phyloP scores from a whole-genome alignment of 257 asterid genomes.

The Fraxinus excelsior region DNA sequence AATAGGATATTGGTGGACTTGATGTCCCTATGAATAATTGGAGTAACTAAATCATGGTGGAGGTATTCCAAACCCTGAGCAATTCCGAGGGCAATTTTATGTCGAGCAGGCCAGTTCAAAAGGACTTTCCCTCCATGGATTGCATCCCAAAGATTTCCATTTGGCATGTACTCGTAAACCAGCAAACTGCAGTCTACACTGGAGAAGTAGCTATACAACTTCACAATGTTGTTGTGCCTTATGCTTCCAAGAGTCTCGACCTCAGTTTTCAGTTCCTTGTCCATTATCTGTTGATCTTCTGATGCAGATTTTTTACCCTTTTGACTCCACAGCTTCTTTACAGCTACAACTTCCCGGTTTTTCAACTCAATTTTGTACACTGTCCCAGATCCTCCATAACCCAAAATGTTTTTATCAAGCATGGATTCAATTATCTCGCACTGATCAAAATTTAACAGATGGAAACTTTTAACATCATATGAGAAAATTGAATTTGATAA shows the following conservation, averaged over 20 bases:
- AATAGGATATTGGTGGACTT: constrained; percentile 80
- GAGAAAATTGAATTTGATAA: constrained; percentile 61
- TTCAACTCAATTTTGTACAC: constrained; percentile 74
- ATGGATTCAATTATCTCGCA: constrained; percentile 70
- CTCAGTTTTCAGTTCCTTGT: constrained; percentile 76
- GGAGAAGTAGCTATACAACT: constrained; percentile 75
- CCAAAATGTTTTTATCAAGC: constrained; percentile 88
- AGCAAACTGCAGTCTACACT: constrained; percentile 63
- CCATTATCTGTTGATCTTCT: constrained; percentile 42
- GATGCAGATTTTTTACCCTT: constrained; percentile 46
- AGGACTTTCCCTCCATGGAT: constrained; percentile 57
- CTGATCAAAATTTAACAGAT: constrained; percentile 69
- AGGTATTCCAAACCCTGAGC: constrained; percentile 91
- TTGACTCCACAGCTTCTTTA: constrained; percentile 81
- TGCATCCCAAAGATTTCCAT: constrained; percentile 89
- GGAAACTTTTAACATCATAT: constrained; percentile 81
- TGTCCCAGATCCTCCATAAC: constrained; percentile 92
- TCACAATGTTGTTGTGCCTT: constrained; percentile 92
- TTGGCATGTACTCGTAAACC: constrained; percentile 83
- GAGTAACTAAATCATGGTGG: constrained; percentile 77
- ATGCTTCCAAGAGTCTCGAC: constrained; percentile 89
- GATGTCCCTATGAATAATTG: constrained; percentile 86
- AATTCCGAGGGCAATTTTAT: constrained; percentile 73
- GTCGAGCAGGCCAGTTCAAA: constrained; percentile 83
- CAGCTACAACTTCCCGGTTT: constrained; percentile 71